Conservation (phyloP, 768 basidiomycete species). For the Lepiota brunneoincarnata region DNA sequence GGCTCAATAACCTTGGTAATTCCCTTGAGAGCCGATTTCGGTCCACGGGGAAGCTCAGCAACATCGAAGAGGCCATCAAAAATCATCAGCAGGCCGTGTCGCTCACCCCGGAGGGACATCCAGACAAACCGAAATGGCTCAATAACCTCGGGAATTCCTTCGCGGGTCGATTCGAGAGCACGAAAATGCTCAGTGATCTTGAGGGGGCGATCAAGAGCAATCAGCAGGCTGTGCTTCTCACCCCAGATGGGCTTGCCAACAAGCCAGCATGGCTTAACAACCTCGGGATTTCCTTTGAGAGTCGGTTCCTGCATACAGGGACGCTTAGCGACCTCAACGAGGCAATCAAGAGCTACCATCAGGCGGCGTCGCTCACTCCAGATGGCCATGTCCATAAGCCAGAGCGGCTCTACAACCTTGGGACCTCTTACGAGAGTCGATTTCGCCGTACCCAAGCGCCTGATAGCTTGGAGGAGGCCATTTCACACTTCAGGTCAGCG, state of each 20-base stretch:
- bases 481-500: constrained; percentile 2
- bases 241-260: constrained; percentile 6
- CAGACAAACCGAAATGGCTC: not conserved
- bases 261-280: constrained; percentile 5
- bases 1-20: not conserved
- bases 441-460: not conserved
- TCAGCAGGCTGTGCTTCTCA: constrained; percentile 11
- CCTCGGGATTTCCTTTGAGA: constrained; percentile 13
- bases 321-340: constrained; percentile 10
- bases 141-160: not conserved
- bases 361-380: constrained; percentile 14
- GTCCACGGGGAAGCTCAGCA: not conserved
- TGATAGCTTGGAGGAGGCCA: constrained; percentile 1
- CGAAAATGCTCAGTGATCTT: constrained; percentile 9
- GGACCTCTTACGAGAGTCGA: not conserved
- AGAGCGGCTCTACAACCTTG: not conserved
- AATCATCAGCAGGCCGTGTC: not conserved
- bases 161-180: not conserved
- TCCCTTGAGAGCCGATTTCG: not conserved
- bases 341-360: constrained; percentile 7
- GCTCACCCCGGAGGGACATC: not conserved
- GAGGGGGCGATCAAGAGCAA: constrained; percentile 13
- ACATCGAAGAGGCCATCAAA: not conserved
- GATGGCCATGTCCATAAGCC: constrained; percentile 8
- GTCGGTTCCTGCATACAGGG: constrained; percentile 11